A percentile compares a stretch with the other conserved stretches of the same genome.
phyloP scores from a whole-genome alignment of 306 rosid species.

The Ziziphus jujuba region DNA sequence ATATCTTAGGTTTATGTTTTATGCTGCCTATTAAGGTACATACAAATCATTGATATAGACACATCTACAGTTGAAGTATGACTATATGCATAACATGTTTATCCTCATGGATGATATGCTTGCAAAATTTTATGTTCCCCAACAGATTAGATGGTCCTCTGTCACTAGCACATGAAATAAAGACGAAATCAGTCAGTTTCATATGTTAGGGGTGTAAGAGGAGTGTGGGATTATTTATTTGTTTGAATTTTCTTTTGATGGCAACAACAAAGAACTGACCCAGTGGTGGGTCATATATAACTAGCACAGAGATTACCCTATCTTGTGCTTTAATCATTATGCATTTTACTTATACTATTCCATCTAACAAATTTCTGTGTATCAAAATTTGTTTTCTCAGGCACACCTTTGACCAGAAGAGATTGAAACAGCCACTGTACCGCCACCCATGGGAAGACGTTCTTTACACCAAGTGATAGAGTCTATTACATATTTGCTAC shows the following conservation, averaged over 20 bases:
- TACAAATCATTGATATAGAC: constrained; percentile 21
- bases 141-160: constrained; percentile 34
- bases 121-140: constrained; percentile 1
- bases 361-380: constrained; percentile 12
- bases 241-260: neutral
- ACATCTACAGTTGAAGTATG: constrained; percentile 11
- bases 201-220: neutral
- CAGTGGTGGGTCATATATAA: constrained; percentile 7
- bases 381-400: constrained; percentile 40
- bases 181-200: constrained; percentile 7
- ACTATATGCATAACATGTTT: constrained; percentile 13
- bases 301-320: neutral
- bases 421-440: constrained; percentile 97
- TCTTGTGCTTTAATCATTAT: constrained; percentile 6
- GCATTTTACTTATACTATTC: constrained; percentile 7
- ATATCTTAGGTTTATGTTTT: neutral
- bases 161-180: constrained; percentile 16
- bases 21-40: constrained; percentile 21
- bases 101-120: constrained; percentile 20
- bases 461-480: constrained; percentile 89
- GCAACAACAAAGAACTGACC: neutral
- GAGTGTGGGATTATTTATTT: constrained; percentile 9
- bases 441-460: constrained; percentile 99
- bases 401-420: constrained; percentile 98
- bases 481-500: neutral